Evolutionary conservation across 2,329 filamentous ascomycete species (phyloP).

Genomic region (Beauveria sp.): DNA sequence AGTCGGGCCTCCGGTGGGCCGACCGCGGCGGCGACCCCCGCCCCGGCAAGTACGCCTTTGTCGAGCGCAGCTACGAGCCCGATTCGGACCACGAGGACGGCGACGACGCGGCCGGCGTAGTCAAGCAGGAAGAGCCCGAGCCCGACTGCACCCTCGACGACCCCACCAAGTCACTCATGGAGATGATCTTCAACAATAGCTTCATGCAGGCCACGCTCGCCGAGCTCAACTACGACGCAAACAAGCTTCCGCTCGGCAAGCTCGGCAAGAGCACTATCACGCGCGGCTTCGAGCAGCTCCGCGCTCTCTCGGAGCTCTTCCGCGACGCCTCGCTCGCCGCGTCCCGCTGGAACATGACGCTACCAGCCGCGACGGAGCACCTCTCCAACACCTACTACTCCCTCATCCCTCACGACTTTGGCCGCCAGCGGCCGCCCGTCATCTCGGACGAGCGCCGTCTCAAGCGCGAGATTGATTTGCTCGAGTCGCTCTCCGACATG

Average conservation of each 20-base stretch:
- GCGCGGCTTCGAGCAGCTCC: constrained; percentile 68
- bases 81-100: constrained; percentile 54
- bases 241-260: constrained; percentile 78
- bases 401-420: constrained; percentile 74
- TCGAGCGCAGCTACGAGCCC: constrained; percentile 69
- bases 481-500: constrained; percentile 79
- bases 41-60: constrained; percentile 67
- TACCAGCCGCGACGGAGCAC: constrained; percentile 42
- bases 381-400: constrained; percentile 76
- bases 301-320: constrained; percentile 64
- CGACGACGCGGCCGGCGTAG: constrained; percentile 24
- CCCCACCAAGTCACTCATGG: constrained; percentile 61
- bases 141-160: constrained; percentile 50
- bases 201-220: constrained; percentile 63
- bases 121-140: constrained; percentile 26
- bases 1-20: constrained; percentile 50
- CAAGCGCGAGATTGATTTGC: constrained; percentile 69
- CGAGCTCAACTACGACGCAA: constrained; percentile 61
- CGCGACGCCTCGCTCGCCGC: constrained; percentile 41
- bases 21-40: constrained; percentile 49
- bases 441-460: constrained; percentile 50
- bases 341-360: constrained; percentile 32
- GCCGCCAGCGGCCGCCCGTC: constrained; percentile 63
- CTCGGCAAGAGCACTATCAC: constrained; percentile 71
- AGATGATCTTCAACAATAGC: constrained; percentile 74